Base-by-base conservation (phyloP, 805 yeast genomes). In the Nakazawaea sp. region DNA sequence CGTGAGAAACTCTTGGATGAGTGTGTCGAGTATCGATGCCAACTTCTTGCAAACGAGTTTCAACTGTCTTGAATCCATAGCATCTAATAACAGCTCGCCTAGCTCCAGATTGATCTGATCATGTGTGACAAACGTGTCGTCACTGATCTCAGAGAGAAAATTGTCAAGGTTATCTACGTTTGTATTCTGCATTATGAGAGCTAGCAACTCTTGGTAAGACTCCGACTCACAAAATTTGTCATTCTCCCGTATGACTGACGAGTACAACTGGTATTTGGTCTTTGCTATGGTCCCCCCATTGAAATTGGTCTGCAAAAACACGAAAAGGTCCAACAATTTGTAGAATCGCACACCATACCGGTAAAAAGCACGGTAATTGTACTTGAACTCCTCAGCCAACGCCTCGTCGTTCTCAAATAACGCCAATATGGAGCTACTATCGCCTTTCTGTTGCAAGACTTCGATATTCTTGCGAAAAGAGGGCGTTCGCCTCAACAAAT, bases 301-400 rank as follows among this genome's bases (percentile, higher is more conserved):
- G 20, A 34, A 34, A 17, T 20, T 4, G 3, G 10, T n/a, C 13
- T 33, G 38, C 5, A 39, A 15, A 4, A 11, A 6, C 12, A 38
- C 24, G 23, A 38, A 33, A 13, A 38, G 19, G 15, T 39, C 34
- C 26, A 39, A 39, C 15, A 39, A 21, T 30, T 27, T 30, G 23
- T 30, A 34, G 27, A 39, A 21, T 18, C n/a, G 4, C 8, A 25
- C 6, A 6, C 38, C 38, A 15, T 6, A 30, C 4, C 18, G 26
- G 27, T 39, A 34, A 13, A 16, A 31, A 16, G 18, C 13, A 30
- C 33, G 20, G 27, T 33, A 31, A 27, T 39, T 18, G 15, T 19
- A 4, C 25, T 30, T 39, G 33, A 39, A 39, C 12, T 33, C 33
- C 8, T 4, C 11, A 3, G 33, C 23, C 19, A 39, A 20, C 18